A percentile compares a stretch with the other conserved stretches of the same genome.
Conservation (phyloP, 169 alveolate genomes). For the Plasmodium gallinaceum region DNA sequence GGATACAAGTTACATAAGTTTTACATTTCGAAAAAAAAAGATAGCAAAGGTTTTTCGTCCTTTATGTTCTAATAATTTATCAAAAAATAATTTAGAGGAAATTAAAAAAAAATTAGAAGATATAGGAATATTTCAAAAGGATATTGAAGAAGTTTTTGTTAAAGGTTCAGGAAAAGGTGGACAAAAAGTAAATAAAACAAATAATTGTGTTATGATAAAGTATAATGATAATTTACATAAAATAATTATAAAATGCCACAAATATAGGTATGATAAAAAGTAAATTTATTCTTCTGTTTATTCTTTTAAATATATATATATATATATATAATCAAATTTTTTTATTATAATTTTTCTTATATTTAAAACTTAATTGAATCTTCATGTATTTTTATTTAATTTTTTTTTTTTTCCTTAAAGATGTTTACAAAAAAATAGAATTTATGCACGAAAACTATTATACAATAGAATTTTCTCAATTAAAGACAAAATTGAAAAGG, state of each 20-base stretch:
- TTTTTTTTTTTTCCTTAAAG: conserved; percentile 1
- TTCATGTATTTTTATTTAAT: background rate
- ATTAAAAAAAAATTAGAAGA: conserved; percentile 67
- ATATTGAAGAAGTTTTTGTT: conserved; percentile 84
- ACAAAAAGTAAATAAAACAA: conserved; percentile 91
- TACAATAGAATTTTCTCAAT: conserved; percentile 72
- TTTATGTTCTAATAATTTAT: conserved; percentile 43
- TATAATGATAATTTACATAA: conserved; percentile 77
- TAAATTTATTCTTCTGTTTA: background rate
- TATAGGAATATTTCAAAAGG: conserved; percentile 67
- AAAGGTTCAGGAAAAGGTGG: conserved; percentile 93
- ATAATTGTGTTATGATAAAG: conserved; percentile 88
- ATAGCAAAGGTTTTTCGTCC: background rate
- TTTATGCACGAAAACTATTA: conserved; percentile 82
- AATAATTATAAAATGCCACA: conserved; percentile 80
- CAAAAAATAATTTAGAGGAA: conserved; percentile 57
- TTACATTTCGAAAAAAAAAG: background rate
- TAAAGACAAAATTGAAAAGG: conserved; percentile 26
- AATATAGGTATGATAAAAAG: conserved; percentile 55
- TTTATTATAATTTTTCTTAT: background rate
- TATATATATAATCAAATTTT: background rate
- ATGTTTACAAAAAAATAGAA: conserved; percentile 80
- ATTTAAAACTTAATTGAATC: background rate
- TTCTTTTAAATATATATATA: background rate
- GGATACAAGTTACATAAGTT: background rate